Evolutionary conservation across 2,329 filamentous ascomycete genomes (phyloP), one percentile per base, ranked within the genome.

Genomic region (Penicillium occitanis): DNA sequence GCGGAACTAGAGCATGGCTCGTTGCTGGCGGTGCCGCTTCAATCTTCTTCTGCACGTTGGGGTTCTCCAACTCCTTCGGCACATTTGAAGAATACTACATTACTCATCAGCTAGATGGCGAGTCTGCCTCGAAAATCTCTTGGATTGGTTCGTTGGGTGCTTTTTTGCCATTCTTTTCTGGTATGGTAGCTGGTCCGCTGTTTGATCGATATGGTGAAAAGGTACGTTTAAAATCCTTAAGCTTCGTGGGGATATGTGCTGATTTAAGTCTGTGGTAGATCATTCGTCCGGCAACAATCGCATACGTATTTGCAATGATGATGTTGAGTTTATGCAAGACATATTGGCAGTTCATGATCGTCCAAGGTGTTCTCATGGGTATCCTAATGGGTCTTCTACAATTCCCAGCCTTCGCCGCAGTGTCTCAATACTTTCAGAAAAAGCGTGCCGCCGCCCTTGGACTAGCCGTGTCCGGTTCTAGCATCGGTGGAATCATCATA

Each of bases 311-410:
- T 11, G 61, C 68, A 35, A 66, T 74, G 33, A 70, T 73, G 67
- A 70, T 73, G 66, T 68, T 66, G 17, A 81, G 77, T 61, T 70
- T 79, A 7, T 84, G 82, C 69, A 77, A 71, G 3, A 64, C 77
- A 37, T 86, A 85, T 68, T 86, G 79, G 75, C 83, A 86, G 5
- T 78, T 85, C 70, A 81, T 86, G 75, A 81, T 86, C 8, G 77
- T 78, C 0, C 68, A 70, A 28, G 69, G 69, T 0, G 19, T 70
- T 22, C 58, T 70, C 11, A 73, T 79, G 46, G 83, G 83, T 0
- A 55, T 75, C 0, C 69, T 73, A 7, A 79, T 77, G 69, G 79
- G 78, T 0, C 72, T 84, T 3, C 69, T 84, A 3, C 72, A 76
- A 10, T 74, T 82, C 1, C 82, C 84, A 0, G 77, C 81, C 0